phyloP scores from a whole-genome alignment of 768 basidiomycete species.

The Porpolomopsis calyptriformis region DNA sequence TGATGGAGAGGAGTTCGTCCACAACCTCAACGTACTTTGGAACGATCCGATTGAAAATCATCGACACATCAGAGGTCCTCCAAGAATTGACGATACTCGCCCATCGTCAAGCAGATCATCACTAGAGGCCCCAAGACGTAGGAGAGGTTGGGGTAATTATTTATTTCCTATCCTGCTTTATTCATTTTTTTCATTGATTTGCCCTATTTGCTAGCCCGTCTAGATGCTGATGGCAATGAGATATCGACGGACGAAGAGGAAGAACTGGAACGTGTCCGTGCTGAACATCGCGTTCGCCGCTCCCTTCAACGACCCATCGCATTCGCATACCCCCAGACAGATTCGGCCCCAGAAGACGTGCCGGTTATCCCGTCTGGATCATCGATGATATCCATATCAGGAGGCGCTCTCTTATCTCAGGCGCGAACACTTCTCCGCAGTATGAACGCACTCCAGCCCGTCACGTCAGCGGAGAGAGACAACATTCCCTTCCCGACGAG shows the following conservation, averaged over 20 bases:
- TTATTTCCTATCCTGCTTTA: slow-evolving; percentile 5
- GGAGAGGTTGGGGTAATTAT: slow-evolving; percentile 39
- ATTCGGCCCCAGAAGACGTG: neutral
- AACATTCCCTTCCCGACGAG: slow-evolving; percentile 6
- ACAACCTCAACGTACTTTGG: slow-evolving; percentile 30
- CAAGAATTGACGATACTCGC: neutral
- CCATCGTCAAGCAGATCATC: slow-evolving; percentile 2
- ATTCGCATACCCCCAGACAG: slow-evolving; percentile 7
- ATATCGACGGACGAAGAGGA: slow-evolving; percentile 53
- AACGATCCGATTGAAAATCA: slow-evolving; percentile 24
- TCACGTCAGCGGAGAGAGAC: neutral
- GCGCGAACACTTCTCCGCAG: too few relatives aligned
- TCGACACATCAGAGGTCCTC: slow-evolving; percentile 3
- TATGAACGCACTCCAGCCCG: neutral
- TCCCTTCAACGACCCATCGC: slow-evolving; percentile 21
- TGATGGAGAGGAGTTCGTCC: slow-evolving; percentile 30
- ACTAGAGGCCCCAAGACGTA: slow-evolving; percentile 13
- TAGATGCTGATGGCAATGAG: slow-evolving; percentile 53
- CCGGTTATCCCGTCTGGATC: neutral
- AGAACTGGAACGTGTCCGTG: slow-evolving; percentile 43
- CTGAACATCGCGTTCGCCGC: slow-evolving; percentile 34
- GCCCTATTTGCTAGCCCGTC: slow-evolving; percentile 25
- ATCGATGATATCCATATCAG: neutral
- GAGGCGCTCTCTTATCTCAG: neutral
- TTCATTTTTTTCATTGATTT: neutral